These are phyloP conservation scores for Beauveria rudraprayagi DNA, from an alignment of 2,329 filamentous ascomycete genomes.

Conservation along the genomic window DNA sequence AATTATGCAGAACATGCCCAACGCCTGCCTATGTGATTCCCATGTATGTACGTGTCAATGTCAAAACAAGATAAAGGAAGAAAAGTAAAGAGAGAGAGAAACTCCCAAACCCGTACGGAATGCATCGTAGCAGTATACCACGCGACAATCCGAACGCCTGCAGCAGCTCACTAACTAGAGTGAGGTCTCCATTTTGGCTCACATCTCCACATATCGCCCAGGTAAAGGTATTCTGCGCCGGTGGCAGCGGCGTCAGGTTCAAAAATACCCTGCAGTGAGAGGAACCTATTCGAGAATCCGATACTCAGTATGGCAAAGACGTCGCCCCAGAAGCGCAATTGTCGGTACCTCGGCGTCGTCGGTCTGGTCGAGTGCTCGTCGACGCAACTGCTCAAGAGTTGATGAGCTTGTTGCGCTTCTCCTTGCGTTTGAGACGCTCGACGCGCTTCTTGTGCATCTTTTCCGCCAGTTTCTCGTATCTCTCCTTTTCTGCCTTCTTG, in stretches of 20 bases:
- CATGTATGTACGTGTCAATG: neutral
- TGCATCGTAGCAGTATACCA: neutral
- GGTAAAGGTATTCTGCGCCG: neutral
- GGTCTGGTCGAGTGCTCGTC: neutral
- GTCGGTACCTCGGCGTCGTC: neutral
- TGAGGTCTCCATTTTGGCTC: neutral
- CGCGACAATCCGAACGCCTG: neutral
- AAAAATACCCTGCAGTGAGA: neutral
- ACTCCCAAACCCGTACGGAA: neutral
- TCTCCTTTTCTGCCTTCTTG: conserved; percentile 85
- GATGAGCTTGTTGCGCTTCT: conserved; percentile 88
- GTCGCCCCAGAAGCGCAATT: neutral
- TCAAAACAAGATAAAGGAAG: neutral
- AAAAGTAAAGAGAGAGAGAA: neutral
- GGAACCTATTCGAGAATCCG: neutral
- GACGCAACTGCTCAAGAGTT: conserved; percentile 45
- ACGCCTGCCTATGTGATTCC: neutral
- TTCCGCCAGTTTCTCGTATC: conserved; percentile 88
- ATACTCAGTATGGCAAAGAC: no score
- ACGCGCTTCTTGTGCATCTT: conserved; percentile 97
- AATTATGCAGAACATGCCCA: neutral
- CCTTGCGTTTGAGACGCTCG: conserved; percentile 84
- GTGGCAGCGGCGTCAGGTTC: neutral
- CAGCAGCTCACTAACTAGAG: neutral
- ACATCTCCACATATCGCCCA: neutral